These are phyloP conservation scores for Aspergillus caelatus DNA, from an alignment of 2,329 filamentous ascomycete genomes.

Conservation along the genomic window DNA sequence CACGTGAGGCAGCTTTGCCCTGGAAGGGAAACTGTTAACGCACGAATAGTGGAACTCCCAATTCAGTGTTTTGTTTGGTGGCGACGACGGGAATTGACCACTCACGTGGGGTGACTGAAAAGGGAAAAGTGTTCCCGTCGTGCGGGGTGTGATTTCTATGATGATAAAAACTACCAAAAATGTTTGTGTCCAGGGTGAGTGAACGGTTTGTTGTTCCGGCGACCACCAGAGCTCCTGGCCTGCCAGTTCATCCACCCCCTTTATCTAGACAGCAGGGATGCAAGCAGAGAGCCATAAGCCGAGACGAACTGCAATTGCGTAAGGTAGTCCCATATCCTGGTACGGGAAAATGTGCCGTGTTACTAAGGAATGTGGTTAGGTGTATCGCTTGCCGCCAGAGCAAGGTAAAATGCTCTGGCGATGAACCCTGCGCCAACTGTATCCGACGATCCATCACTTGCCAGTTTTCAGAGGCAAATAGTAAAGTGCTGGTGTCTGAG, in stretches of 20 bases:
- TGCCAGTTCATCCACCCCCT: not conserved
- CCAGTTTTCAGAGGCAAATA: slow-evolving; percentile 7
- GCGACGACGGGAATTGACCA: not conserved
- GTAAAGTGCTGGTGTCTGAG: not conserved
- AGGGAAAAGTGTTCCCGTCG: not conserved
- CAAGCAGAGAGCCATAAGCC: not conserved
- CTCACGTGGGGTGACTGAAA: not conserved
- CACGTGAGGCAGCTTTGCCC: not conserved
- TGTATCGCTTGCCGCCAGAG: slow-evolving; percentile 41
- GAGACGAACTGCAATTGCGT: not conserved
- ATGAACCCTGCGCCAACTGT: slow-evolving; percentile 39
- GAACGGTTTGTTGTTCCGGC: not conserved
- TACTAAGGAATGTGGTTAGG: slow-evolving; percentile 6
- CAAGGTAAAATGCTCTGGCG: slow-evolving; percentile 49
- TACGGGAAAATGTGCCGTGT: not conserved
- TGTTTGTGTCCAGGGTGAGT: not conserved
- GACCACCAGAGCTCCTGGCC: not conserved
- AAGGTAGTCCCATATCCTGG: not conserved
- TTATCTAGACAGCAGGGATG: not conserved
- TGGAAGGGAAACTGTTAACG: not conserved
- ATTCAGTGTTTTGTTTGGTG: not conserved
- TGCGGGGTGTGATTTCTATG: not conserved
- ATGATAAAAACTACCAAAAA: not conserved
- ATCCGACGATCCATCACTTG: slow-evolving; percentile 16
- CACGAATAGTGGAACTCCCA: too few relatives aligned